Percentiles rank a stretch among this genome's conserved stretches.
Conservation (phyloP, 805 yeast species). For the Nakazawaea sp. region DNA sequence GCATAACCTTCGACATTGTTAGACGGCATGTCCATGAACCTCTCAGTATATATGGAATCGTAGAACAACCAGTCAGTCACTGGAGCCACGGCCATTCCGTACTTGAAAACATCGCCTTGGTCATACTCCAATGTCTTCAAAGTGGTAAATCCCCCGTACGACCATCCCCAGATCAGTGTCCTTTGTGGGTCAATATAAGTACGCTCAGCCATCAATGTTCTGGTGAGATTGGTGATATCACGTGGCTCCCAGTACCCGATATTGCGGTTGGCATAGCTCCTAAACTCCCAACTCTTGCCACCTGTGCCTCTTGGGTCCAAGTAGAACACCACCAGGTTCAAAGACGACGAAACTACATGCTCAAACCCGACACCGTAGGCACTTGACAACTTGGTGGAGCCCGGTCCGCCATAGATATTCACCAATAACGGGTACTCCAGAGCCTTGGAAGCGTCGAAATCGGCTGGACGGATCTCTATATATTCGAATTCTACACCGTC, state of each 20-base stretch:
- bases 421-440: slow-evolving; percentile 64
- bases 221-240: slow-evolving; percentile 49
- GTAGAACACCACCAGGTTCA: slow-evolving; percentile 55
- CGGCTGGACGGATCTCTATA: slow-evolving; percentile 57
- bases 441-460: slow-evolving; percentile 33
- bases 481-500: slow-evolving; percentile 39
- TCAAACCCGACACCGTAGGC: slow-evolving; percentile 46
- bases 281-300: slow-evolving; percentile 65
- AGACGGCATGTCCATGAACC: slow-evolving; percentile 58
- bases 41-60: slow-evolving; percentile 74
- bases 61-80: slow-evolving; percentile 74
- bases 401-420: slow-evolving; percentile 77
- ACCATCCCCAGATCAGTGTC: slow-evolving; percentile 84
- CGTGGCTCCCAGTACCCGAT: slow-evolving; percentile 76
- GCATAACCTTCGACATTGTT: slow-evolving; percentile 43
- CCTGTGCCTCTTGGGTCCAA: slow-evolving; percentile 84
- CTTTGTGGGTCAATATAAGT: slow-evolving; percentile 42
- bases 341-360: slow-evolving; percentile 47
- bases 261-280: slow-evolving; percentile 45
- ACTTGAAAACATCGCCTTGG: slow-evolving; percentile 53
- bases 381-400: slow-evolving; percentile 51
- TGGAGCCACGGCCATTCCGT: slow-evolving; percentile 81
- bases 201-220: slow-evolving; percentile 39
- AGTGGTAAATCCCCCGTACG: slow-evolving; percentile 77
- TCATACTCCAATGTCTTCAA: slow-evolving; percentile 70